phyloP scores from a whole-genome alignment of 371 early-diverging fungal genomes.

The Haplosporangium sp. region DNA sequence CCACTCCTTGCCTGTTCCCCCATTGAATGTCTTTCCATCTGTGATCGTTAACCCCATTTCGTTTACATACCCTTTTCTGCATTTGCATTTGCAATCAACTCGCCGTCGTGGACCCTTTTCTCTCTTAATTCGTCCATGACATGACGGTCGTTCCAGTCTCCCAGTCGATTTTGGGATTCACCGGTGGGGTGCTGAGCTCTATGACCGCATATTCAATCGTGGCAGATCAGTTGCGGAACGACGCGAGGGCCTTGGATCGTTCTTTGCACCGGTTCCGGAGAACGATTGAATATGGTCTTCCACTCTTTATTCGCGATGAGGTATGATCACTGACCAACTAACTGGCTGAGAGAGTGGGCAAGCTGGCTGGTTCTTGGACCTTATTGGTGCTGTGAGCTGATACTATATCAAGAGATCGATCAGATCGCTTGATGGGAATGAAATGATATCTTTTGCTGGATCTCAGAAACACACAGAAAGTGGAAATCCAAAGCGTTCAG shows the following conservation, averaged over 20 bases:
- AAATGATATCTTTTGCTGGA: no score
- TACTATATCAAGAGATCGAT: no score
- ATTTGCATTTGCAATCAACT: not conserved
- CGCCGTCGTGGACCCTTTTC: no score
- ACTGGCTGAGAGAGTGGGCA: not conserved
- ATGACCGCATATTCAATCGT: constrained; percentile 46
- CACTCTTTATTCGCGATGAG: constrained; percentile 54
- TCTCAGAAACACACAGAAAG: no score
- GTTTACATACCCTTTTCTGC: not conserved
- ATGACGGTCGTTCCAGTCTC: constrained; percentile 51
- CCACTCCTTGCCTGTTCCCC: not conserved
- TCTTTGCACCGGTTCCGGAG: constrained; percentile 30
- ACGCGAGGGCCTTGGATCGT: constrained; percentile 32
- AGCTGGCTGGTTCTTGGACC: no score
- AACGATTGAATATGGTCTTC: constrained; percentile 49
- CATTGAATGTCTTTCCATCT: no score
- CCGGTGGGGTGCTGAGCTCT: constrained; percentile 48
- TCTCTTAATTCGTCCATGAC: constrained; percentile 23
- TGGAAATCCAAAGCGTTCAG: no score
- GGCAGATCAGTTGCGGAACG: constrained; percentile 36
- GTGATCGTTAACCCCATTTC: no score
- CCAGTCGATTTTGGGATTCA: constrained; percentile 55
- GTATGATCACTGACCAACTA: constrained; percentile 11
- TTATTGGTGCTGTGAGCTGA: no score
- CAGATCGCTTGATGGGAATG: no score